A percentile compares a stretch with the other conserved stretches of the same genome.
phyloP scores from a whole-genome alignment of 345 rosid genomes.

The Aquilaria malaccensis region DNA sequence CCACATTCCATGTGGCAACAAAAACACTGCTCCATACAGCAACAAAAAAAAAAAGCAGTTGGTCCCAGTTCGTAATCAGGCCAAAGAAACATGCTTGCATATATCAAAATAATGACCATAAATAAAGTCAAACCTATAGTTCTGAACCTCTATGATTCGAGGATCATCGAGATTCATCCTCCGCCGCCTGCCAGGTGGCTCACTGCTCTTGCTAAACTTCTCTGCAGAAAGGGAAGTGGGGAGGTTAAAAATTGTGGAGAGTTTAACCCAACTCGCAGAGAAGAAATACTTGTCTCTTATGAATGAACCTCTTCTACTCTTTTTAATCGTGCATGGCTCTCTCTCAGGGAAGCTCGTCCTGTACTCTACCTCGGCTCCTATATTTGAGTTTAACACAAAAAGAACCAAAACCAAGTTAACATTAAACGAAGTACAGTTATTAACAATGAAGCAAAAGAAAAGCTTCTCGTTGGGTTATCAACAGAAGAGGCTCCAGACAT shows the following conservation, averaged over 20 bases:
- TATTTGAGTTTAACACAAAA: constrained; percentile 1
- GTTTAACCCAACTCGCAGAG: background rate
- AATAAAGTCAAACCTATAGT: constrained; percentile 50
- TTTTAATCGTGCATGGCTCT: constrained; percentile 70
- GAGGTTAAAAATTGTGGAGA: constrained; percentile 1
- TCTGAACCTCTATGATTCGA: constrained; percentile 90
- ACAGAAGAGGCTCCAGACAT: background rate
- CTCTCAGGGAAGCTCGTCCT: constrained; percentile 78
- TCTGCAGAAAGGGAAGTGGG: constrained; percentile 38
- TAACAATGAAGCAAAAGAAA: constrained; percentile 3
- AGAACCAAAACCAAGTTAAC: constrained; percentile 2
- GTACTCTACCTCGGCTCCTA: constrained; percentile 63
- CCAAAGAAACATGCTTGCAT: background rate
- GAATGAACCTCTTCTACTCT: constrained; percentile 74
- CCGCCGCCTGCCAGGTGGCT: constrained; percentile 47
- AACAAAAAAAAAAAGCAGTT: constrained; percentile 9
- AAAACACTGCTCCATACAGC: constrained; percentile 58
- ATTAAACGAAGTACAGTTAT: constrained; percentile 9
- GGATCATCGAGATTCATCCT: constrained; percentile 95
- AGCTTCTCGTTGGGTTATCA: too few species aligned
- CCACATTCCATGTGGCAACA: constrained; percentile 96
- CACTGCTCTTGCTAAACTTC: constrained; percentile 61
- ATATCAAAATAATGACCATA: background rate
- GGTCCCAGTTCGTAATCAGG: constrained; percentile 1
- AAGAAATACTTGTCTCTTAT: background rate